Base-by-base conservation (phyloP, 306 rosid species). In the Lotus japonicus region DNA sequence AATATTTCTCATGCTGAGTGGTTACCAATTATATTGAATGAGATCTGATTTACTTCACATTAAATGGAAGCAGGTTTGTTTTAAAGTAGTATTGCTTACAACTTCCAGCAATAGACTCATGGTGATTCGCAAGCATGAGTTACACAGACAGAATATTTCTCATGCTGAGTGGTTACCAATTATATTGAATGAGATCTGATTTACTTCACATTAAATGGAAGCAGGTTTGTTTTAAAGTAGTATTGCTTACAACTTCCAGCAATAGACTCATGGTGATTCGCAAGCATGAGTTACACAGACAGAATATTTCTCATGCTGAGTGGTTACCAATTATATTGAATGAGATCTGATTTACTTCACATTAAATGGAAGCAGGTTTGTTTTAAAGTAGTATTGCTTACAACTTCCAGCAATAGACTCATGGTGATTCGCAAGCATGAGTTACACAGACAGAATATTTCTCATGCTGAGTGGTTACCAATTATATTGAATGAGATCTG, bases 61-160 rank as follows among this genome's bases (percentile, higher is more conserved):
- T 17, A 19, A 53, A 36, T 13, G 66, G 71, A 42, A 69, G 64
- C 58, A 61, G 48, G 66, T 21, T 70, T 62, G 7, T 45, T 13
- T 61, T 43, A 18, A 23, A 62, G 3, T 17, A 41, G 58, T 5
- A 10, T 31, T 50, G 13, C 44, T 23, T 53, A 23, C 50, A 58
- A 71, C 17, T 57, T 58, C 43, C 16, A 13, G 36, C 35, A 5
- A 43, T 52, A 48, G 44, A 46, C 61, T 52, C 49, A 5, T 53
- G 41, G 66, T 66, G 66, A 52, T 45, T 38, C 9, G 33, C 41
- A 60, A 50, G 41, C 68, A 59, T 50, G 75, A 59, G 57, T 42
- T 76, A 33, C 39, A 41, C 13, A 6, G 38, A 48, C 16, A 23
- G 18, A 42, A 15, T 54, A 15, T 42, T 60, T 68, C 10, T 50